These are phyloP conservation scores for Claviceps sp. DNA, from an alignment of 2,329 filamentous ascomycete genomes.

Conservation along the genomic window DNA sequence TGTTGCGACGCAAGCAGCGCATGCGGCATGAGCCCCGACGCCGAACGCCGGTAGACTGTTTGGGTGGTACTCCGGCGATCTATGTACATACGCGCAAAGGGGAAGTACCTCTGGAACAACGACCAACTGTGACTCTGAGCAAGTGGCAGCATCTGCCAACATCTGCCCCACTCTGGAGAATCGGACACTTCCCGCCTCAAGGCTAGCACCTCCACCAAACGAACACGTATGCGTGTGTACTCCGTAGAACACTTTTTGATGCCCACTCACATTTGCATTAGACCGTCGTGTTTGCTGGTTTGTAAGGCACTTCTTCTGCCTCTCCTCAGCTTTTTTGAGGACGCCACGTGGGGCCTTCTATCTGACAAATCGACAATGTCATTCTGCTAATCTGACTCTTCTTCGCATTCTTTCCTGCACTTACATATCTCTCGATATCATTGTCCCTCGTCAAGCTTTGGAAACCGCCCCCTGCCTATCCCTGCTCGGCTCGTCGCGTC, in stretches of 20 bases:
- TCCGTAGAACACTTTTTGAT: constrained; percentile 11
- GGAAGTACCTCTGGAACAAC: background rate
- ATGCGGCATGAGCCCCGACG: background rate
- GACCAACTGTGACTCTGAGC: background rate
- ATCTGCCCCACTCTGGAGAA: constrained; percentile 1
- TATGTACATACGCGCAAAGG: background rate
- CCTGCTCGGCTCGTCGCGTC: constrained; percentile 4
- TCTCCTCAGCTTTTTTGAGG: constrained; percentile 9
- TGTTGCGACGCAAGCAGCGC: background rate
- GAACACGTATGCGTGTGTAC: constrained; percentile 13
- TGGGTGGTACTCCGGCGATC: background rate
- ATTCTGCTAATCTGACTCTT: constrained; percentile 4
- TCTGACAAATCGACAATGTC: constrained; percentile 19
- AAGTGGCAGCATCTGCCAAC: background rate
- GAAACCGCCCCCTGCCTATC: background rate
- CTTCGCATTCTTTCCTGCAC: background rate
- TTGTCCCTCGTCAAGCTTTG: background rate
- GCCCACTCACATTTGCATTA: background rate
- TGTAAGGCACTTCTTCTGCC: background rate
- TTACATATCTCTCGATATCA: background rate
- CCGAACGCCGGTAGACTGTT: background rate
- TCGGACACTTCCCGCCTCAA: constrained; percentile 3
- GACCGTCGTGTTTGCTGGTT: background rate
- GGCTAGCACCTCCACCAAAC: constrained; percentile 8
- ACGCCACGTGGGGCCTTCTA: constrained; percentile 20